phyloP scores from a whole-genome alignment of 1,139 yeast genomes.

The Yamadazyma membranifaciens region DNA sequence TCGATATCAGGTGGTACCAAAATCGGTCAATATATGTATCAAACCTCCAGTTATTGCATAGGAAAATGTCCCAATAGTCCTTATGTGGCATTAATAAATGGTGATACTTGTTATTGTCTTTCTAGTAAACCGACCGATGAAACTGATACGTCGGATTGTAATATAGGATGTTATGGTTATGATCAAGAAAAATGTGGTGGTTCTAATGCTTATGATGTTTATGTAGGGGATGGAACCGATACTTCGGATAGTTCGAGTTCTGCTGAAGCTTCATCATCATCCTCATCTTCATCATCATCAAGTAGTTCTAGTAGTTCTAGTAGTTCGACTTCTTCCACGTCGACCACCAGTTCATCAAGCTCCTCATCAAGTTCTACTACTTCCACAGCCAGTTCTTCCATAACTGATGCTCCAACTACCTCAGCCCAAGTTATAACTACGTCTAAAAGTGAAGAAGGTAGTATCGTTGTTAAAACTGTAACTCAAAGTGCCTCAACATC shows the following conservation, averaged over 20 bases:
- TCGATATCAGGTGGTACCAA: constrained; percentile 27
- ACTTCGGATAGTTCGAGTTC: constrained; percentile 7
- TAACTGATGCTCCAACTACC: constrained; percentile 10
- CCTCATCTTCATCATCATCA: constrained; percentile 27
- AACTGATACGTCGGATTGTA: constrained; percentile 33
- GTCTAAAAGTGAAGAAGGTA: constrained; percentile 15
- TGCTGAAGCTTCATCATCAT: constrained; percentile 6
- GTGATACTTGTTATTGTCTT: constrained; percentile 68
- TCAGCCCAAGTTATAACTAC: constrained; percentile 14
- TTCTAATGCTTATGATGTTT: constrained; percentile 37
- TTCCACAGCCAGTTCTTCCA: constrained; percentile 8
- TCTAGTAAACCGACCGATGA: constrained; percentile 44
- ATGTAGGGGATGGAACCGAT: constrained; percentile 25
- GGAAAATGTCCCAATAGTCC: constrained; percentile 44
- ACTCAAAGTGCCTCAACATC: constrained; percentile 15
- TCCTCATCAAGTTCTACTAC: constrained; percentile 6
- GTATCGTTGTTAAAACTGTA: constrained; percentile 19
- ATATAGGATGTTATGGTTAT: constrained; percentile 51
- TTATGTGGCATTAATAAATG: constrained; percentile 60
- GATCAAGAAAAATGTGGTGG: constrained; percentile 60
- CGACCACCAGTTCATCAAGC: constrained; percentile 8
- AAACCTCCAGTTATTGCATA: constrained; percentile 51
- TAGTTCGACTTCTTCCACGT: constrained; percentile 12
- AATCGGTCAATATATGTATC: constrained; percentile 43
- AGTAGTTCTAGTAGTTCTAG: constrained; percentile 19